A percentile compares a stretch with the other conserved stretches of the same genome.
Evolutionary conservation across 228 moss, liverwort and hornwort genomes (phyloP).

Genomic region (Sphagnum magellanicum): DNA sequence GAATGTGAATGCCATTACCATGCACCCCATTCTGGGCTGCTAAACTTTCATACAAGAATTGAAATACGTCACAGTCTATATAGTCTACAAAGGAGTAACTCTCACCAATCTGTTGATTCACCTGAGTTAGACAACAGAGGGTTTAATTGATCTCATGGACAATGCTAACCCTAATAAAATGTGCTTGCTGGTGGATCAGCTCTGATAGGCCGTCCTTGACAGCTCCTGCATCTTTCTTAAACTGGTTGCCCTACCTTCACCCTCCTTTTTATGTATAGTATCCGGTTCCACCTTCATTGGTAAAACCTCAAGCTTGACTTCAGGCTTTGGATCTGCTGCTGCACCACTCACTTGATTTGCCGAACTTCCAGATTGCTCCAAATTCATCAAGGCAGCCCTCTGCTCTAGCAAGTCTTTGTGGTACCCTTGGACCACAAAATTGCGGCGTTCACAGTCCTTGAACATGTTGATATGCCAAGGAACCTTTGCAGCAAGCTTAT

Average conservation of each 20-base stretch:
- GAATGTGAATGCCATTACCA: no score
- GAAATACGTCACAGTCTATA: no score
- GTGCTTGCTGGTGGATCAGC: no score
- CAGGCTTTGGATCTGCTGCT: constrained; percentile 16
- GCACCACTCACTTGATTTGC: constrained; percentile 2
- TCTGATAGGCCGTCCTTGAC: not conserved
- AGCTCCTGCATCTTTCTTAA: not conserved
- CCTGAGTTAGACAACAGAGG: no score
- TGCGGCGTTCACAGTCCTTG: constrained; percentile 86
- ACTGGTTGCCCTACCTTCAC: constrained; percentile 9
- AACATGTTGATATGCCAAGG: constrained; percentile 88
- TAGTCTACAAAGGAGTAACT: no score
- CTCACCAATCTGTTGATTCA: no score
- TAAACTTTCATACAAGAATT: no score
- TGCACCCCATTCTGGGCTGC: no score
- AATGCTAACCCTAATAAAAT: no score
- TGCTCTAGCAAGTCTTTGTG: constrained; percentile 42
- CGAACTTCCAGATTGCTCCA: constrained; percentile 4
- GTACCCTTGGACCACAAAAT: constrained; percentile 89
- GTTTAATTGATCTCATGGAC: no score
- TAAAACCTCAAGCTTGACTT: constrained; percentile 1
- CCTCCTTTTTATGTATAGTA: constrained; percentile 13
- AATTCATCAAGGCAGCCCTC: constrained; percentile 21
- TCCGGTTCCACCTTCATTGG: constrained; percentile 7
- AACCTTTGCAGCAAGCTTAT: constrained; percentile 61